Percentiles rank a stretch among this genome's conserved stretches.
Conservation (phyloP, 352 stramenopile species). For the Phytophthora aleatoria region DNA sequence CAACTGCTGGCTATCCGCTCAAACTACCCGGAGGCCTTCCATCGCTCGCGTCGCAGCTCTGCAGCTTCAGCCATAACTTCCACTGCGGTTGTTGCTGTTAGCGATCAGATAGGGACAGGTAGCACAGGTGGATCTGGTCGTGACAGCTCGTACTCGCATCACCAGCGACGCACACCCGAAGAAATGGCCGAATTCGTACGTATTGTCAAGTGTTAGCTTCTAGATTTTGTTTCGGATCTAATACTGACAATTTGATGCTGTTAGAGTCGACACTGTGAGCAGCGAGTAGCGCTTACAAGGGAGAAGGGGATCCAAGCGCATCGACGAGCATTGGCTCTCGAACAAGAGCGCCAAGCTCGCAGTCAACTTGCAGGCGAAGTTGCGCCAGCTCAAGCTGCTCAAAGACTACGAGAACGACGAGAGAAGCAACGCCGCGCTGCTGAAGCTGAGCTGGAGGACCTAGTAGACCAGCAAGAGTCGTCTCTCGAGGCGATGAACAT, state of each 20-base stretch:
- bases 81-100: conserved; percentile 5
- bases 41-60: conserved; percentile 18
- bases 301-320: conserved; percentile 40
- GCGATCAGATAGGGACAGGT: neutral
- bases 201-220: conserved; percentile 1
- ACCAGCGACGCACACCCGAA: conserved; percentile 21
- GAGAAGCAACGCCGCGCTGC: conserved; percentile 45
- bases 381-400: conserved; percentile 45
- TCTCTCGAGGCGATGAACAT: conserved; percentile 86
- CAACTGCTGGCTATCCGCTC: conserved; percentile 49
- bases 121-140: neutral
- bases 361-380: conserved; percentile 39
- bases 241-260: neutral
- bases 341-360: conserved; percentile 39
- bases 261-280: conserved; percentile 57
- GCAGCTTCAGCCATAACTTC: conserved; percentile 1
- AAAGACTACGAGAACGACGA: conserved; percentile 56
- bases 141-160: conserved; percentile 19
- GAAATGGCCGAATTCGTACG: conserved; percentile 43
- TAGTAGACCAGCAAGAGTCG: conserved; percentile 75
- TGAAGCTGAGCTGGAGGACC: conserved; percentile 58
- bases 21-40: conserved; percentile 47
- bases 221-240: neutral
- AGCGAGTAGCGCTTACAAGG: conserved; percentile 47
- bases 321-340: conserved; percentile 28